phyloP scores from a whole-genome alignment of 1,284 basidiomycete genomes.

The Rhodotorula sp. region DNA sequence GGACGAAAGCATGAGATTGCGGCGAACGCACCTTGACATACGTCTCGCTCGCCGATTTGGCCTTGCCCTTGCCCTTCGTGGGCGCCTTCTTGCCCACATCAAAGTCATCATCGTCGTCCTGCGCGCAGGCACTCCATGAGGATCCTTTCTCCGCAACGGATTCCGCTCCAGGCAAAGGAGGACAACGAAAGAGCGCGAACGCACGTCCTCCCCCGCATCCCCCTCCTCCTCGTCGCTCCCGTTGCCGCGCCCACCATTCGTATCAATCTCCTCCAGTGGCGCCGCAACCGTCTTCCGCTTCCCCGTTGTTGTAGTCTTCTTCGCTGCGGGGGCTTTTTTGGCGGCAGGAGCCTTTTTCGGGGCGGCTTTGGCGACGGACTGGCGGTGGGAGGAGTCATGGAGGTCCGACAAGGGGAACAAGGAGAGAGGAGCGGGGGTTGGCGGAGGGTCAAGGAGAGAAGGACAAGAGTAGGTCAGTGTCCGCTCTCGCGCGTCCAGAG shows the following conservation, averaged over 20 bases:
- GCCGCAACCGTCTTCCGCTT: conserved; percentile 61
- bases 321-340: conserved; percentile 51
- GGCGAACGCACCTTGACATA: conserved; percentile 40
- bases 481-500: too few relatives aligned
- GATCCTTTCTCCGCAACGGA: too few relatives aligned
- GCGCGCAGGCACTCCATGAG: not conserved
- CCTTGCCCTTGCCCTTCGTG: conserved; percentile 36
- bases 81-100: conserved; percentile 18
- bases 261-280: conserved; percentile 62
- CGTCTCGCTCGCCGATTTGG: conserved; percentile 42
- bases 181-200: not conserved
- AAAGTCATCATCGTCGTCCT: conserved; percentile 21
- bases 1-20: not conserved
- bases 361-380: conserved; percentile 37
- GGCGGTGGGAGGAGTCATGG: not conserved
- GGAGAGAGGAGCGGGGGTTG: too few relatives aligned
- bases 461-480: too few relatives aligned
- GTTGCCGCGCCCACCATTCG: conserved; percentile 45
- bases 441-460: too few relatives aligned
- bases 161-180: too few relatives aligned
- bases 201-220: not conserved
- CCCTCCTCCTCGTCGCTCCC: not conserved
- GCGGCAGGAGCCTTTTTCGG: conserved; percentile 52
- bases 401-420: too few relatives aligned
- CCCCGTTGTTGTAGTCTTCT: conserved; percentile 51